These are phyloP conservation scores for Morella rubra DNA, from an alignment of 306 rosid species.

Conservation along the genomic window DNA sequence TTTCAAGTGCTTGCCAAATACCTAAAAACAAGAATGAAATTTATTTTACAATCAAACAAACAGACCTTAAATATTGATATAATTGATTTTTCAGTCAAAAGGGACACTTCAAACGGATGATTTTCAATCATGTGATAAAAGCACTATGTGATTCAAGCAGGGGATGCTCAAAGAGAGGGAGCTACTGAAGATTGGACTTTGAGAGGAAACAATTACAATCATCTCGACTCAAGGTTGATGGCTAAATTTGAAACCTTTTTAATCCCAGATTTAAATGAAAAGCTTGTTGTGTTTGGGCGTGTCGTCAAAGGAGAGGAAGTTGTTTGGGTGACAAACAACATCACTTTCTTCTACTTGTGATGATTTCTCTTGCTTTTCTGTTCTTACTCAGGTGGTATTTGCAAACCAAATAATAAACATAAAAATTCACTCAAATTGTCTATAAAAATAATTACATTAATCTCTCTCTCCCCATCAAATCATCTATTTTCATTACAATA, in stretches of 20 bases:
- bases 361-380: background rate
- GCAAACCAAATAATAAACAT: no score
- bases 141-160: slow-evolving; percentile 80
- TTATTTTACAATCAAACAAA: no score
- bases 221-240: slow-evolving; percentile 42
- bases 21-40: no score
- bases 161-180: slow-evolving; percentile 67
- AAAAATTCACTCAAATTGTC: no score
- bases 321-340: slow-evolving; percentile 68
- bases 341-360: no score
- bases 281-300: slow-evolving; percentile 78
- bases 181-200: slow-evolving; percentile 78
- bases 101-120: slow-evolving; percentile 78
- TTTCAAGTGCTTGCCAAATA: no score
- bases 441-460: no score
- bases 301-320: slow-evolving; percentile 94
- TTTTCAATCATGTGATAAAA: slow-evolving; percentile 73
- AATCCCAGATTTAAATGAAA: slow-evolving; percentile 89
- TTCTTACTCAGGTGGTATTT: no score
- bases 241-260: background rate
- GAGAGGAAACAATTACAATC: slow-evolving; percentile 65
- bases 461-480: no score
- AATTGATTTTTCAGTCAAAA: slow-evolving; percentile 63
- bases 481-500: no score
- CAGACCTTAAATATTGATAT: slow-evolving; percentile 15